Evolutionary conservation across 495 filamentous ascomycete genomes (phyloP).

Genomic region (Parathielavia hyrcaniae): DNA sequence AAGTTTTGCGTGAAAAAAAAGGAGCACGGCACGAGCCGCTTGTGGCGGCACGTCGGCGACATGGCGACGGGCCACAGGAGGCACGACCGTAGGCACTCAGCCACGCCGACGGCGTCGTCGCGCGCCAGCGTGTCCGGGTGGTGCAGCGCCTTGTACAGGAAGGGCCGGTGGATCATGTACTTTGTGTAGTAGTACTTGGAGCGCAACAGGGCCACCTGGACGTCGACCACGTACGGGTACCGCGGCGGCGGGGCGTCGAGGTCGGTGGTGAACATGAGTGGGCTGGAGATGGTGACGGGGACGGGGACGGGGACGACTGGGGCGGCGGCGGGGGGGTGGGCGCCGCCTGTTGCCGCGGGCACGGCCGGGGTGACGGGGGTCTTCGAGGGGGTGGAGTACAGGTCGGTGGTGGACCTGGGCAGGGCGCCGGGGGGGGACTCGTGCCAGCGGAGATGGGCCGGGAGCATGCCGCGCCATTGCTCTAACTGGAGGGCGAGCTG

Average conservation of each 20-base stretch:
- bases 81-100: constrained; percentile 46
- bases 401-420: constrained; percentile 23
- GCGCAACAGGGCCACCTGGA: constrained; percentile 51
- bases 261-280: constrained; percentile 46
- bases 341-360: neutral
- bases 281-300: constrained; percentile 16
- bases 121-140: constrained; percentile 48
- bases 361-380: constrained; percentile 18
- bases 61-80: constrained; percentile 54
- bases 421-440: constrained; percentile 46
- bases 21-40: constrained; percentile 50
- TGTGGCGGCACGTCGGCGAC: constrained; percentile 49
- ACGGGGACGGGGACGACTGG: constrained; percentile 1
- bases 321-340: neutral
- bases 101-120: constrained; percentile 47
- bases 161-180: constrained; percentile 54
- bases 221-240: constrained; percentile 47
- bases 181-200: constrained; percentile 55
- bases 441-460: constrained; percentile 48
- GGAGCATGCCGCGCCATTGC: constrained; percentile 51
- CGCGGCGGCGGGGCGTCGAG: constrained; percentile 37
- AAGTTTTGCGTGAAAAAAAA: constrained; percentile 57
- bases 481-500: constrained; percentile 47
- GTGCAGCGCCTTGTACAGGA: constrained; percentile 56
- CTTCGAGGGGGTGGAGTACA: constrained; percentile 24